Evolutionary conservation across 257 asterid species (phyloP).

Genomic region (Solanum ossicruentum): DNA sequence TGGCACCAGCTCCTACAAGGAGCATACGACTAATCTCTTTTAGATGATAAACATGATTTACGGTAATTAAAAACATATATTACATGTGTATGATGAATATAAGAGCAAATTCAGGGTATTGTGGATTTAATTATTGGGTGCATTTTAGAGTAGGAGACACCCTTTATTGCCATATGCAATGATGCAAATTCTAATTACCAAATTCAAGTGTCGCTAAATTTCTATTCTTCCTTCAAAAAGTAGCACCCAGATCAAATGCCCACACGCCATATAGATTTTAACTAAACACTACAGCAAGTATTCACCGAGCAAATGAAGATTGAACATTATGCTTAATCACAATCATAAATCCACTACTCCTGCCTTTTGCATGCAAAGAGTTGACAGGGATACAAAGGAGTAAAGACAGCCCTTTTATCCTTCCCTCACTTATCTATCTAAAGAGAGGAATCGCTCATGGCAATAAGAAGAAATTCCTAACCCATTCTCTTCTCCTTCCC

Average conservation of each 20-base stretch:
- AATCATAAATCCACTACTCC: background rate
- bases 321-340: background rate
- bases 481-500: background rate
- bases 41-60: background rate
- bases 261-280: background rate
- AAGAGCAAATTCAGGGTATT: background rate
- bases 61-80: background rate
- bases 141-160: background rate
- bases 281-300: background rate
- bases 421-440: background rate
- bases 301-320: background rate
- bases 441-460: background rate
- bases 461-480: background rate
- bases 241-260: background rate
- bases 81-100: background rate
- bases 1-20: background rate
- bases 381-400: background rate
- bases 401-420: background rate
- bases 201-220: background rate
- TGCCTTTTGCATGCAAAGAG: background rate
- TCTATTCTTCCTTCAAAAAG: background rate
- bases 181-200: background rate
- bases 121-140: background rate
- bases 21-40: background rate
- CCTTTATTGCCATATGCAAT: background rate